These are phyloP conservation scores for Trichoderma atrobrunneum DNA, from an alignment of 2,329 filamentous ascomycete species.

Conservation along the genomic window DNA sequence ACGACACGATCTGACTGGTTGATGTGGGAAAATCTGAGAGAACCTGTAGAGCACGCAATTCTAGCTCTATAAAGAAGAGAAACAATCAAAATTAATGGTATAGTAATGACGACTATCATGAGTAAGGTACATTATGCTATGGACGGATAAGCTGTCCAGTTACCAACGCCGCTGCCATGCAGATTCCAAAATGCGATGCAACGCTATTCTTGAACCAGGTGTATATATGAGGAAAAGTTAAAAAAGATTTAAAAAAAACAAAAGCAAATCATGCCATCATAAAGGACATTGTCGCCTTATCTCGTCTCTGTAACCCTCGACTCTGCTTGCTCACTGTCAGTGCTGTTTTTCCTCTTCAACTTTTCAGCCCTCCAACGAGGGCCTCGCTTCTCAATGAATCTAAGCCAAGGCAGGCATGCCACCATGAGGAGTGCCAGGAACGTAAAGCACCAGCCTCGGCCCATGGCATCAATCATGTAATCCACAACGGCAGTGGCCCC, in stretches of 20 bases:
- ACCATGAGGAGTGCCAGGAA: constrained; percentile 53
- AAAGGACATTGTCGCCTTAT: not conserved
- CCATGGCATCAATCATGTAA: constrained; percentile 55
- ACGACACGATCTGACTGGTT: constrained; percentile 97
- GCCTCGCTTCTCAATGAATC: constrained; percentile 47
- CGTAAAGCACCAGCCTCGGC: constrained; percentile 61
- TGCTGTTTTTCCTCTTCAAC: constrained; percentile 35
- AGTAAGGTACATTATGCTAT: not conserved
- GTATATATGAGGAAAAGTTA: not conserved
- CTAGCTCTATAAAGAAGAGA: constrained; percentile 51
- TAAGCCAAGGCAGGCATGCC: constrained; percentile 48
- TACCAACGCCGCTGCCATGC: constrained; percentile 21
- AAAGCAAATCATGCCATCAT: not conserved
- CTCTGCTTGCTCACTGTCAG: not conserved
- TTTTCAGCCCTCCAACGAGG: constrained; percentile 52
- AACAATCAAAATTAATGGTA: not conserved
- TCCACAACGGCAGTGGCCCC: constrained; percentile 58
- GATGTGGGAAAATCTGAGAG: constrained; percentile 82
- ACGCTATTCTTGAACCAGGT: not conserved
- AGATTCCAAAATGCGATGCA: not conserved
- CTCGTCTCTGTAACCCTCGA: not conserved
- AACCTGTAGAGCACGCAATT: constrained; percentile 64
- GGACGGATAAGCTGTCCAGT: not conserved
- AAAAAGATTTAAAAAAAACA: not conserved
- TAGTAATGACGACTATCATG: constrained; percentile 1